Base-by-base conservation (phyloP, 169 alveolate genomes). In the Cystoisospora suis region DNA sequence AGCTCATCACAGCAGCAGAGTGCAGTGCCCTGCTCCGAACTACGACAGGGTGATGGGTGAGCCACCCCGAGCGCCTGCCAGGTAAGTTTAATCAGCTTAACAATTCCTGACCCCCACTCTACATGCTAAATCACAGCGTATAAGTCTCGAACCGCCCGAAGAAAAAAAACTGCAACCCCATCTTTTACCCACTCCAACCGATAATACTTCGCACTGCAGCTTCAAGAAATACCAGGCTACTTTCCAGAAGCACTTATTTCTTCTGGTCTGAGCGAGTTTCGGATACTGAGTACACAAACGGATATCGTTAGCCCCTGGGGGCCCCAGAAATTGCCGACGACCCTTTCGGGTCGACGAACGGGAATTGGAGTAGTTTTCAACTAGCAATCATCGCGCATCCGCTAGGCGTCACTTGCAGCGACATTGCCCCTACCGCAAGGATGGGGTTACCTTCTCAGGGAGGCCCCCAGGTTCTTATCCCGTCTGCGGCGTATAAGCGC, bases 341-440 rank as follows among this genome's bases (percentile, higher is more conserved):
- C 97, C 97, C 98, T 96, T 95, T 75, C 97, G 96, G 95, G 97
- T 96, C 95, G 95, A 92, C 93, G 94, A 97, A 96, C 98, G 98
- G 98, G 97, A 97, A 97, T 97, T 97, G 99, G 99, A 97, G 98
- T 98, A 98, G 99, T 98, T 98, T 98, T 98, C 99, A 98, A 98
- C 99, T 97, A 98, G 99, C 99, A 98, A 97, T 96, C 95, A 97
- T 97, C 99, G 99, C 99, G 98, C 99, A 98, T 98, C 99, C 99
- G 99, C 99, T 97, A 97, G 97, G 99, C 99, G 99, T 97, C 99
- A 98, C 97, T 96, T 98, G 99, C 98, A 97, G 96, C 99, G 99
- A 97, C 97, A 97, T 96, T 97, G 98, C 99, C 99, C 99, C 99
- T 98, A 97, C 98, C 98, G 99, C 99, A 98, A 97, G 97, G 98